A percentile compares a stretch with the other conserved stretches of the same genome.
These are phyloP conservation scores for Solanum piurae DNA, from an alignment of 257 asterid genomes.

Conservation along the genomic window DNA sequence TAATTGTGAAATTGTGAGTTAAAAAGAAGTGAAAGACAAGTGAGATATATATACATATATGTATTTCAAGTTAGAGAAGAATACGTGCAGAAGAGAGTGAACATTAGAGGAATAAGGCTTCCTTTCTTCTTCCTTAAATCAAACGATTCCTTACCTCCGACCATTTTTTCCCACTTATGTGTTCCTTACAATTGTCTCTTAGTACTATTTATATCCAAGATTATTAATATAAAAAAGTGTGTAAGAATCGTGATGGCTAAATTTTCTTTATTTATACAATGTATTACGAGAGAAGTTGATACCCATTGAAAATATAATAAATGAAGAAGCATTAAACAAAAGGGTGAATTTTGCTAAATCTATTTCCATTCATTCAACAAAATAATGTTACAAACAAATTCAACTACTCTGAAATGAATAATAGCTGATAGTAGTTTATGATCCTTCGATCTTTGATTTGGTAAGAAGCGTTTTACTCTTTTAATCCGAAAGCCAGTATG, in stretches of 20 bases:
- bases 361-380: not conserved
- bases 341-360: not conserved
- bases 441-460: not conserved
- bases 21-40: not conserved
- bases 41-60: not conserved
- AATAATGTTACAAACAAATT: not conserved
- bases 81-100: conserved; percentile 35
- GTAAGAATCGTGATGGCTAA: not conserved
- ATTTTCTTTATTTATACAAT: not conserved
- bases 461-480: too few species aligned
- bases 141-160: conserved; percentile 39
- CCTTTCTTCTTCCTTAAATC: conserved; percentile 43
- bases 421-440: not conserved
- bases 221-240: not conserved
- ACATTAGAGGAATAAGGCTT: conserved; percentile 16
- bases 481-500: too few species aligned
- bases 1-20: not conserved
- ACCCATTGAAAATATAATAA: not conserved
- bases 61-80: conserved; percentile 16
- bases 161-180: not conserved
- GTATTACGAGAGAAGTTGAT: not conserved
- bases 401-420: not conserved
- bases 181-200: not conserved
- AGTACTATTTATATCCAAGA: not conserved
- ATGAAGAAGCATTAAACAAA: not conserved